Evolutionary conservation across 208 protist genomes (phyloP).

Genomic region (Crithidia sp.): DNA sequence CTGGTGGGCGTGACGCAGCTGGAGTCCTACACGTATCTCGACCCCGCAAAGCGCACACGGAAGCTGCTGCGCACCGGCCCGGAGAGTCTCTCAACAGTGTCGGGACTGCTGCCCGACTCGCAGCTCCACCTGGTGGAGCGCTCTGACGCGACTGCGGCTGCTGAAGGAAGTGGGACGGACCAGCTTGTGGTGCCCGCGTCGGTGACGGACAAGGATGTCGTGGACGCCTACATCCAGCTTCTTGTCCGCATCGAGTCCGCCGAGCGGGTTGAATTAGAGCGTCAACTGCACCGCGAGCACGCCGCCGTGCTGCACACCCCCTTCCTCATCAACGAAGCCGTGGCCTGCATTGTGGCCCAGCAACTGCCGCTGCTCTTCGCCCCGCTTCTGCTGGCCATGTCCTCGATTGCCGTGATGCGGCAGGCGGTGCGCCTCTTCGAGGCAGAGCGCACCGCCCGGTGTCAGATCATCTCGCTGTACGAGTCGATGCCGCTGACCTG

Average conservation of each 20-base stretch:
- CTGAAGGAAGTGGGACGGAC: no score
- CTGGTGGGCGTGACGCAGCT: constrained; percentile 18
- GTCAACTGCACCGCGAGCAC: constrained; percentile 41
- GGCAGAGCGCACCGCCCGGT: constrained; percentile 51
- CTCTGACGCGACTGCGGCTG: no score
- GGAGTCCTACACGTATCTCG: constrained; percentile 15
- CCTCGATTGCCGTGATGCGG: constrained; percentile 39
- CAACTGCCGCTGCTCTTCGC: constrained; percentile 63
- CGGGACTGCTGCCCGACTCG: no score
- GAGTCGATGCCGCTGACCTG: constrained; percentile 57
- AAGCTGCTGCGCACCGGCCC: not conserved
- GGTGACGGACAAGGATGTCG: constrained; percentile 20
- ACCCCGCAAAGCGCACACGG: not conserved
- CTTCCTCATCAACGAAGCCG: constrained; percentile 30
- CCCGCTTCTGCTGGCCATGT: constrained; percentile 56
- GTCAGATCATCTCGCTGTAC: constrained; percentile 61
- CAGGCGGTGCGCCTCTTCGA: constrained; percentile 66
- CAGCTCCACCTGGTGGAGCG: no score
- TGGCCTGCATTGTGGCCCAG: constrained; percentile 26
- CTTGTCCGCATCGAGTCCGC: constrained; percentile 68
- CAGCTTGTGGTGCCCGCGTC: not conserved
- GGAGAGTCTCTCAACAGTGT: not conserved
- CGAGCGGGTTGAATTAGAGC: constrained; percentile 59
- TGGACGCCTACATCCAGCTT: constrained; percentile 54
- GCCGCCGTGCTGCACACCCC: constrained; percentile 36